Conservation (phyloP, 2,329 filamentous ascomycete genomes). For the Leptographium lundbergii region DNA sequence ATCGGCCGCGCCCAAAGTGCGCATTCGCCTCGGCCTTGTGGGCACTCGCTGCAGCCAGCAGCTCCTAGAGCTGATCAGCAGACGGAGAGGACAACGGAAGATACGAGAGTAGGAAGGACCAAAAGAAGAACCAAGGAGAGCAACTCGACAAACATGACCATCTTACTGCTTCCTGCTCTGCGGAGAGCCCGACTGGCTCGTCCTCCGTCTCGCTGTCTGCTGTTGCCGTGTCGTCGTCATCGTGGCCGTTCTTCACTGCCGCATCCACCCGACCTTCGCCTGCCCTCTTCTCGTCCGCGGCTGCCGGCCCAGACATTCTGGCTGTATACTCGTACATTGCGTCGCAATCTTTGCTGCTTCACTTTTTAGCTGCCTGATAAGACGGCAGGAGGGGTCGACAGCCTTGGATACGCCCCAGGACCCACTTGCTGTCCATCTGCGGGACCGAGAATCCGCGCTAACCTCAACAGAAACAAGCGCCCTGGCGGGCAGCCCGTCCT, state of each 20-base stretch:
- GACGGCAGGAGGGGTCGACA: background rate
- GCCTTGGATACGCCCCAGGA: background rate
- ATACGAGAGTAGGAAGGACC: background rate
- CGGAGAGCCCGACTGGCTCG: conserved; percentile 25
- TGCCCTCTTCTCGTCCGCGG: background rate
- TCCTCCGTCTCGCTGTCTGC: conserved; percentile 6
- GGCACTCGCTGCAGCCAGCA: conserved; percentile 58
- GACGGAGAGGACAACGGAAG: background rate
- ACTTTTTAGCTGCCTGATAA: background rate
- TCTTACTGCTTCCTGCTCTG: conserved; percentile 36
- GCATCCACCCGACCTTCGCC: conserved; percentile 12
- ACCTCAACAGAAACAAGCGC: background rate
- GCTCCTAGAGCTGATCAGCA: conserved; percentile 13
- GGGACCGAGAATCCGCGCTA: background rate
- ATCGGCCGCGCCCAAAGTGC: conserved; percentile 61
- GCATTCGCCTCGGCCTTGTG: conserved; percentile 68
- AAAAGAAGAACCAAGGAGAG: background rate
- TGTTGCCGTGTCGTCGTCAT: conserved; percentile 13
- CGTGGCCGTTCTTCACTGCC: background rate
- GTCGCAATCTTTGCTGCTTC: background rate
- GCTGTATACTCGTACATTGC: background rate
- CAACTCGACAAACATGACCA: background rate
- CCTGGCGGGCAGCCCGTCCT: background rate
- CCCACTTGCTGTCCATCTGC: background rate
- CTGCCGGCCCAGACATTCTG: background rate